A percentile compares a stretch with the other conserved stretches of the same genome.
Conservation (phyloP, 345 rosid genomes). For the Cardiospermum halicacabum region DNA sequence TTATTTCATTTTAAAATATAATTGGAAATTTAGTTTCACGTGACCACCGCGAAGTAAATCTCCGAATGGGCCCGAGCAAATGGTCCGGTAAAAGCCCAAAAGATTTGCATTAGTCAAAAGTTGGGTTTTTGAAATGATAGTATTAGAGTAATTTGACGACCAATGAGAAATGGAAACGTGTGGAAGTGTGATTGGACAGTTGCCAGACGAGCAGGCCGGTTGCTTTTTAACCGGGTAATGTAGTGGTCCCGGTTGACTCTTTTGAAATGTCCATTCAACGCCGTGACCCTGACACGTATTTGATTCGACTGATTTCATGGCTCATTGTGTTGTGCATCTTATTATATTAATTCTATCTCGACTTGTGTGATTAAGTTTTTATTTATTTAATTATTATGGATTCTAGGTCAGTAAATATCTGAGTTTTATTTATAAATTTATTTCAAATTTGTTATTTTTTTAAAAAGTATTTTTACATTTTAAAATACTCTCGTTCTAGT, state of each 20-base stretch:
- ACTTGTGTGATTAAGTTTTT: too few species aligned
- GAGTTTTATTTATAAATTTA: too few species aligned
- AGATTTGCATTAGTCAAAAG: conserved; percentile 14
- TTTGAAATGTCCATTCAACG: neutral
- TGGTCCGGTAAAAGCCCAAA: too few species aligned
- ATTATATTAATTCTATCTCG: too few species aligned
- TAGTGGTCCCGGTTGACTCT: neutral
- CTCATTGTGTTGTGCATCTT: neutral
- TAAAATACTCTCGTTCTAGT: too few species aligned
- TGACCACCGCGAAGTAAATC: too few species aligned
- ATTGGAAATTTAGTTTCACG: too few species aligned
- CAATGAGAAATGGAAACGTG: neutral
- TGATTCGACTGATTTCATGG: neutral
- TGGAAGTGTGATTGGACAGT: neutral
- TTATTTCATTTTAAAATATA: too few species aligned
- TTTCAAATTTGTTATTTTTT: too few species aligned
- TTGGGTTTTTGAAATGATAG: neutral
- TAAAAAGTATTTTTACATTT: too few species aligned
- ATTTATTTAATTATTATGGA: too few species aligned
- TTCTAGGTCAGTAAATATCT: too few species aligned
- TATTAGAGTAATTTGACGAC: neutral
- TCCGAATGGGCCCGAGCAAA: neutral
- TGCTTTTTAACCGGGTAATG: conserved; percentile 2
- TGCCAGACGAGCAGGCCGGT: conserved; percentile 3
- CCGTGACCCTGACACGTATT: neutral